Conservation (phyloP, 106 monocot species). For the Acanthochlamys bracteata region DNA sequence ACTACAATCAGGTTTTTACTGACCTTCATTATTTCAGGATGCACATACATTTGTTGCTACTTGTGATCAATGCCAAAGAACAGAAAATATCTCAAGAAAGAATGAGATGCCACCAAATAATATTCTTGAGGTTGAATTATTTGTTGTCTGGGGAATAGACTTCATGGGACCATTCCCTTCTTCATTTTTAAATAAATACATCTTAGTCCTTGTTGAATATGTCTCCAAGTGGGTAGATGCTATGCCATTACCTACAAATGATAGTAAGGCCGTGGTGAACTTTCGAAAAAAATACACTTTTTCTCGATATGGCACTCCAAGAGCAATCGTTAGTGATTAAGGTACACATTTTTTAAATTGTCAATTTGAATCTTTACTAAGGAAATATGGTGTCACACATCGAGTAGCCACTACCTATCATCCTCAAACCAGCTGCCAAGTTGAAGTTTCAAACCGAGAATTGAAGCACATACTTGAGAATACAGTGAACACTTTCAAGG, state of each 20-base stretch:
- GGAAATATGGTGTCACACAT: conserved; percentile 7
- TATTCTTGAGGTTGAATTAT: not conserved
- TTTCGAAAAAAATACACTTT: not conserved
- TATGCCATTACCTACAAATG: not conserved
- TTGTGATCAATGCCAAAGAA: not conserved
- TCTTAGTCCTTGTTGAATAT: not conserved
- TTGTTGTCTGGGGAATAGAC: conserved; percentile 3
- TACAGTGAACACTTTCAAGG: not conserved
- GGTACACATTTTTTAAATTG: not conserved
- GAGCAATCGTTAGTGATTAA: conserved; percentile 3
- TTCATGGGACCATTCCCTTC: not conserved
- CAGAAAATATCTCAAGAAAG: not conserved
- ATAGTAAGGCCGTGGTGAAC: not conserved
- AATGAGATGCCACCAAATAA: not conserved
- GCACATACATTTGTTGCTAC: no score
- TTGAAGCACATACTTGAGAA: not conserved
- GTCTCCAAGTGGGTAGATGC: conserved; percentile 1
- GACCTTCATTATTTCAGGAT: no score
- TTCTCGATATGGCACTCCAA: conserved; percentile 3
- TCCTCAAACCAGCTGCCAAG: conserved; percentile 8
- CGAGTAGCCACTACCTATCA: not conserved
- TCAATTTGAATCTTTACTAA: not conserved
- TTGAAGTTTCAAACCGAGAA: not conserved
- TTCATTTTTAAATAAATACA: not conserved
- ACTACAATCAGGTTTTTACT: no score